Base-by-base conservation (phyloP, 2,329 filamentous ascomycete species). In the Purpureocillium lavendulum region DNA sequence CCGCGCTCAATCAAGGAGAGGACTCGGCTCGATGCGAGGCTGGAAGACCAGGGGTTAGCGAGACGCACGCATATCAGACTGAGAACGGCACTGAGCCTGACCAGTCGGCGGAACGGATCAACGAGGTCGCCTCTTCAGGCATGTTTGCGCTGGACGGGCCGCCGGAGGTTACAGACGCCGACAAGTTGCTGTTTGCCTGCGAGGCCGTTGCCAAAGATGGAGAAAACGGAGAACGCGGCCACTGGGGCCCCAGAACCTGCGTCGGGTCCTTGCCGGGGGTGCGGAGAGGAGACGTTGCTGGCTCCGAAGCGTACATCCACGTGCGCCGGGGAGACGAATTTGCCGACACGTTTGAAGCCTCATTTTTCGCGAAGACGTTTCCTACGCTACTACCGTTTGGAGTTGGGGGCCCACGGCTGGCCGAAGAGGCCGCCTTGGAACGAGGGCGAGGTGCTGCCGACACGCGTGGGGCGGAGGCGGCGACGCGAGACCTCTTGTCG, bases 341-440 rank as follows among this genome's bases (percentile, higher is more conserved):
- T 21, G 44, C 44, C 30, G 44, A 48, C 30, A 18, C 38, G 5
- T 35, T 39, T 24, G 41, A 44, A 4, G 28, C 40, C 12, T 15
- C 11, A 14, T 44, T 46, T 29, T 46, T 46, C 13, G 41, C 44
- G 4, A 46, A 43, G 36, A 37, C 44, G n/a, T 48, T 46, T 8
- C 44, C 46, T 2, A 48, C 26, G 1, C 26, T 46, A 12, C 36
- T 48, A 2, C 44, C 46, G 4, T 40, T 42, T 7, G 46, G 46
- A 11, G 17, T 13, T 10, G 41, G 46, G 3, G 46, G 46, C 1
- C 44, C 46, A 26, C 14, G 39, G 6, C 14, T 34, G 24, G 36
- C 29, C 1, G 38, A 45, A 21, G 43, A 38, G 35, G 18, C 10
- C 29, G 32, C 17, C 21, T 24, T 28, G 4, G 29, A 24, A 29